Conservation (phyloP, 805 yeast species). For the Wickerhamomyces ciferrii region DNA sequence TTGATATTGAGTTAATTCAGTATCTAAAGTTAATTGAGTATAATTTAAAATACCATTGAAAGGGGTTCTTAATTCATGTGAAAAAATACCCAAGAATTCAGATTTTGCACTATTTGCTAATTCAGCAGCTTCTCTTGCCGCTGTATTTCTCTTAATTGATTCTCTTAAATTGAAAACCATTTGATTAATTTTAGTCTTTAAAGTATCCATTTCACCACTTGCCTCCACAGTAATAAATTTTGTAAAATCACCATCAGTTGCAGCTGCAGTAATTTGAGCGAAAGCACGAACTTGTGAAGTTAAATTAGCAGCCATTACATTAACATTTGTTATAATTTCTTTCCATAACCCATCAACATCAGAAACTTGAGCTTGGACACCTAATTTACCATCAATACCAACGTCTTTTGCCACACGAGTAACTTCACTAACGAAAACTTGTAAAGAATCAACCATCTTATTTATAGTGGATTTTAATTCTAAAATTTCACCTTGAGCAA, state of each 20-base stretch:
- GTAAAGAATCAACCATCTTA: conserved; percentile 83
- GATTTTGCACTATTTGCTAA: conserved; percentile 80
- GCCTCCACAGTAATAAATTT: conserved; percentile 84
- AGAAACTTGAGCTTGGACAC: conserved; percentile 80
- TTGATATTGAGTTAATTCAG: conserved; percentile 81
- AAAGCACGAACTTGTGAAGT: conserved; percentile 86
- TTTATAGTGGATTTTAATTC: conserved; percentile 78
- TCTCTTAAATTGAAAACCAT: conserved; percentile 80
- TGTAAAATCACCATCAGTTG: conserved; percentile 85
- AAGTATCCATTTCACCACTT: conserved; percentile 67
- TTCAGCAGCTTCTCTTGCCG: conserved; percentile 88
- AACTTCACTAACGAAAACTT: conserved; percentile 77
- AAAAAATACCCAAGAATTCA: conserved; percentile 79
- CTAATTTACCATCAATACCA: conserved; percentile 83
- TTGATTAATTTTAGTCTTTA: conserved; percentile 50
- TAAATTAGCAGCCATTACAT: conserved; percentile 82
- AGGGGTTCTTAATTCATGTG: conserved; percentile 80
- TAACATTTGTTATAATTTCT: conserved; percentile 80
- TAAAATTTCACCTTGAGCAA: conserved; percentile 80
- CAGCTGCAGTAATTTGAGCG: conserved; percentile 89
- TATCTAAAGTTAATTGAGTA: conserved; percentile 81
- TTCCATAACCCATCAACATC: conserved; percentile 88
- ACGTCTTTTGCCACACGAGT: conserved; percentile 83
- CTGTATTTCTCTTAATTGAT: conserved; percentile 80
- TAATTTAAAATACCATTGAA: conserved; percentile 87